Conservation (phyloP, 2,329 filamentous ascomycete genomes). For the Cephalotrichum gorgonifer region DNA sequence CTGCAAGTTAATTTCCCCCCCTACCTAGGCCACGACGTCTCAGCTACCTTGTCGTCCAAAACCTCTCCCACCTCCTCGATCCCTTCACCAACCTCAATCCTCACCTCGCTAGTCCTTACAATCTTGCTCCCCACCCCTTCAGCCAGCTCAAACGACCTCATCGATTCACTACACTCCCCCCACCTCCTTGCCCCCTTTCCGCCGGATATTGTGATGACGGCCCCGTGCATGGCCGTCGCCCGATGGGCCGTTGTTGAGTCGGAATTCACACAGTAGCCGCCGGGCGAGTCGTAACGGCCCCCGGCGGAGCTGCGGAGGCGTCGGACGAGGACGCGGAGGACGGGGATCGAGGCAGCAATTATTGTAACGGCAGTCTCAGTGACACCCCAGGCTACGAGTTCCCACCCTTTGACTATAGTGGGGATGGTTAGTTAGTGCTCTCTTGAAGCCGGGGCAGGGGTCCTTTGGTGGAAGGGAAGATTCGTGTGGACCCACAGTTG, state of each 20-base stretch:
- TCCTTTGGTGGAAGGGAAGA: neutral
- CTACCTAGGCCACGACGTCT: neutral
- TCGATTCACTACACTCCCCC: neutral
- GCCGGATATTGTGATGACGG: neutral
- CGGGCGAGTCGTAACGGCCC: neutral
- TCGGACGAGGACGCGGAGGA: neutral
- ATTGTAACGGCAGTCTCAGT: slow-evolving; percentile 12
- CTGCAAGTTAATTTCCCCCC: neutral
- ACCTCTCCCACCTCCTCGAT: neutral
- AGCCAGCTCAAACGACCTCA: neutral
- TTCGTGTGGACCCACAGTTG: neutral
- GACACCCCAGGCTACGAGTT: slow-evolving; percentile 11
- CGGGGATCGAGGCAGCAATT: no score
- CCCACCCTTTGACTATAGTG: slow-evolving; percentile 5
- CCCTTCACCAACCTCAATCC: neutral
- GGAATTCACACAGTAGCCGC: neutral
- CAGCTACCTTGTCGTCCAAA: neutral
- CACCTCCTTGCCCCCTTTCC: neutral
- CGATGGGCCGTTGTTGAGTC: neutral
- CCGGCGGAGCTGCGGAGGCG: neutral
- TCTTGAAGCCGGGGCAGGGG: neutral
- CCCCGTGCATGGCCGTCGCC: neutral
- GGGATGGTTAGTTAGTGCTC: slow-evolving; percentile 6
- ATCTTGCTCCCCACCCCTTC: neutral
- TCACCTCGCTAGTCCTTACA: neutral